Percentiles rank a stretch among this genome's conserved stretches.
phyloP scores from a whole-genome alignment of 179 eudicot species.

The Beta corolliflora region DNA sequence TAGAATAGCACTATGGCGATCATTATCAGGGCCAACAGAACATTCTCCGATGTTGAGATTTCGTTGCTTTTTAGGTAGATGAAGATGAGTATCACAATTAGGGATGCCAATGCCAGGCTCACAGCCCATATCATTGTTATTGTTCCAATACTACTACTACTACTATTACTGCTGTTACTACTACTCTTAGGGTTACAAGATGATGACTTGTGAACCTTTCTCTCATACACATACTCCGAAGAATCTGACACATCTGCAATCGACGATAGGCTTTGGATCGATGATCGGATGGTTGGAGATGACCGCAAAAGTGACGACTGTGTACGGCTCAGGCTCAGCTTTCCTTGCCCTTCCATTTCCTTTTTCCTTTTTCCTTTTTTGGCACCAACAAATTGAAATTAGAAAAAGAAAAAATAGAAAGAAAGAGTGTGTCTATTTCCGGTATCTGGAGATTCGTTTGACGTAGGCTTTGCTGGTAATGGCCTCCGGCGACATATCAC shows the following conservation, averaged over 20 bases:
- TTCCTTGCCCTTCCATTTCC: slow-evolving; percentile 62
- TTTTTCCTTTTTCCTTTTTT: background rate
- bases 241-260: slow-evolving; percentile 34
- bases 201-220: background rate
- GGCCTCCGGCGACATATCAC: background rate
- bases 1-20: slow-evolving; percentile 56
- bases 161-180: background rate
- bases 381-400: background rate
- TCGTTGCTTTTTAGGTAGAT: slow-evolving; percentile 38
- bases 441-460: slow-evolving; percentile 9
- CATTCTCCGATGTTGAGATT: slow-evolving; percentile 56
- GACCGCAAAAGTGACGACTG: slow-evolving; percentile 86
- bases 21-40: slow-evolving; percentile 51
- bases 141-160: too few relatives aligned
- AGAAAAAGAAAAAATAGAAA: background rate
- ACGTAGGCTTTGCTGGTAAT: background rate
- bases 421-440: background rate
- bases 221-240: slow-evolving; percentile 8
- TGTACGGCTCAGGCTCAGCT: slow-evolving; percentile 67
- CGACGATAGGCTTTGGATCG: slow-evolving; percentile 73
- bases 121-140: too few relatives aligned
- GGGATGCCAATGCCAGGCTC: slow-evolving; percentile 8
- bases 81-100: slow-evolving; percentile 40
- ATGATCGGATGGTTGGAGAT: slow-evolving; percentile 83
- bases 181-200: background rate